Conservation (phyloP, 306 rosid species). For the Morella rubra region DNA sequence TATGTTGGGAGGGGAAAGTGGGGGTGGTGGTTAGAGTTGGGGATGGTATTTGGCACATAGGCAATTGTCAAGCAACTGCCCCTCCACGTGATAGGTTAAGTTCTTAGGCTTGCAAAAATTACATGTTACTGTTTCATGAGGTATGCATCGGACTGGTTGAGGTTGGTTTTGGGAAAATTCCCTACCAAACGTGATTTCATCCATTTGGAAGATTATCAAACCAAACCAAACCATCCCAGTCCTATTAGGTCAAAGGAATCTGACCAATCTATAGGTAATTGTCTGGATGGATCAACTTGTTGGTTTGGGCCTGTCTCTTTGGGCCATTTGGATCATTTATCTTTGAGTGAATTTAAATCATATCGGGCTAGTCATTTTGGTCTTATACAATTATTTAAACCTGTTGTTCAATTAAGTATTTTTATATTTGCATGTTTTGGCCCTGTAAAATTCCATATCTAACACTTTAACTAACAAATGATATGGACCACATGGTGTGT, state of each 20-base stretch:
- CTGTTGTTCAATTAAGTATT: not conserved
- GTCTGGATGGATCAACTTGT: not conserved
- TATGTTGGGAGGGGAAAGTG: no score
- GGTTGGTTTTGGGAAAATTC: not conserved
- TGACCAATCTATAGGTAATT: not conserved
- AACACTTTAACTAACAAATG: not conserved
- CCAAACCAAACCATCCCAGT: not conserved
- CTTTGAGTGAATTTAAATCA: not conserved
- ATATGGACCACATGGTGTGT: not conserved
- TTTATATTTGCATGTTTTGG: not conserved
- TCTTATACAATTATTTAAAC: not conserved
- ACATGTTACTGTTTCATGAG: not conserved
- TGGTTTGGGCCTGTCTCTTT: not conserved
- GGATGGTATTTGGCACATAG: no score
- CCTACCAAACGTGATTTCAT: not conserved
- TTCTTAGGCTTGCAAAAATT: not conserved
- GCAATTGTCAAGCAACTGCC: not conserved
- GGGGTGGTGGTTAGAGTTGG: no score
- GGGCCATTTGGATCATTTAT: not conserved
- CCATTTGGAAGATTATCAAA: not conserved
- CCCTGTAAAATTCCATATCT: not conserved
- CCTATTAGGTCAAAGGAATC: not conserved
- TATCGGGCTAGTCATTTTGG: not conserved
- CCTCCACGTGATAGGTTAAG: not conserved
- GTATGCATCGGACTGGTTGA: not conserved